These are phyloP conservation scores for Cornus suecica DNA, from an alignment of 148 eudicot species.

Conservation along the genomic window DNA sequence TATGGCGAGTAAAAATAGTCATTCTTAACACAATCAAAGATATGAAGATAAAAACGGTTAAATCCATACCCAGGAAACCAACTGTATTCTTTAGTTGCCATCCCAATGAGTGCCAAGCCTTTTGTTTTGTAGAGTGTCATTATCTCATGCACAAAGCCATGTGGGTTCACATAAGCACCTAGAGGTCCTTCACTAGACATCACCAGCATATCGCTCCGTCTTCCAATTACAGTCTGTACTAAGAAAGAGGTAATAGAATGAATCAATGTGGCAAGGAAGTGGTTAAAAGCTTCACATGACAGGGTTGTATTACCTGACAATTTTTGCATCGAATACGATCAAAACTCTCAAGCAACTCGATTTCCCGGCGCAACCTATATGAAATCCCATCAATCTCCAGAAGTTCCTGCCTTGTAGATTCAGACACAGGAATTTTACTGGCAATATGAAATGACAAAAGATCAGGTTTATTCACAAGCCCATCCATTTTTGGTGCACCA, in stretches of 20 bases:
- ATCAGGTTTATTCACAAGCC: constrained; percentile 61
- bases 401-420: constrained; percentile 88
- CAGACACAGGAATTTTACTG: constrained; percentile 90
- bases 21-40: neutral
- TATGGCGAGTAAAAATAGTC: neutral
- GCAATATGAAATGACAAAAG: constrained; percentile 79
- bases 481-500: constrained; percentile 72
- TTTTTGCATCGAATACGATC: constrained; percentile 73
- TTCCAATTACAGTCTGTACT: constrained; percentile 56
- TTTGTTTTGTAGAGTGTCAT: constrained; percentile 65
- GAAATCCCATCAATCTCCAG: constrained; percentile 90
- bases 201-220: constrained; percentile 80
- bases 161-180: constrained; percentile 83
- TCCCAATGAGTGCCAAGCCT: constrained; percentile 68
- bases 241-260: neutral
- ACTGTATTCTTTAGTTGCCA: constrained; percentile 65
- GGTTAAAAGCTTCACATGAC: neutral
- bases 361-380: constrained; percentile 79
- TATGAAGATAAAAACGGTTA: constrained; percentile 1
- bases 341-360: constrained; percentile 84
- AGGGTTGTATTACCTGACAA: constrained; percentile 59
- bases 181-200: constrained; percentile 95
- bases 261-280: neutral
- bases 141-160: constrained; percentile 84
- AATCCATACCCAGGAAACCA: constrained; percentile 95